Evolutionary conservation across 305 asterid species (phyloP), one percentile per base, ranked within the genome.

Genomic region (Solanum chacoense): DNA sequence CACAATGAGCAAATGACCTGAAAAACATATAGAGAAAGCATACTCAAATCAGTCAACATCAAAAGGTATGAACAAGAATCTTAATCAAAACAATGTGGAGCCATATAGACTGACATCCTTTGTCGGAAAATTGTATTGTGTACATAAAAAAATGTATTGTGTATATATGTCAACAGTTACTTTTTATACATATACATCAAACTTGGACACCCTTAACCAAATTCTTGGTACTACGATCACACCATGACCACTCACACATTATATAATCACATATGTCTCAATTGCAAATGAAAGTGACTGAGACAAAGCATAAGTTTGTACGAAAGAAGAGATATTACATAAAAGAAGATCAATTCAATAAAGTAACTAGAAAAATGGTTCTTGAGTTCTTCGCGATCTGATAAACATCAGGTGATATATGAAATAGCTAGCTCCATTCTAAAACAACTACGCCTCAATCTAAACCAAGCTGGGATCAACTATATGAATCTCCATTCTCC

Each of bases 1-100:
- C 95, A 93, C n/a, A 91, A 24, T 24, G 95, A 92, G 65, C 94
- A 93, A 81, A 93, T 88, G 72, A 93, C 89, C 95, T 93, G 93
- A 36, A 89, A 59, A 35, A 38, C 63, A 32, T 34, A 83, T 6
- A 76, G 78, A 86, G 50, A 35, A 34, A 28, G 28, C 28, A 71
- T 24, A 50, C 42, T 74, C 6, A 40, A 40, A 69, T 73, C 84
- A 31, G 29, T 84, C 85, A 37, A 85, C 37, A 18, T n/a, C 4
- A n/a, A 38, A 74, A 89, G 78, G 34, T 11, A 18, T 28, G 63
- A 26, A 73, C 67, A 85, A 85, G 50, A 73, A 37, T 83, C 24
- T 16, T 16, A 81, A 8, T 38, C 13, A 50, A 28, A 34, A 34
- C 28, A 11, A 18, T 34, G 37, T 34, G 79, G 13, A 31, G 38